Conservation (phyloP, 2,329 filamentous ascomycete genomes). For the Talaromyces sp. region DNA sequence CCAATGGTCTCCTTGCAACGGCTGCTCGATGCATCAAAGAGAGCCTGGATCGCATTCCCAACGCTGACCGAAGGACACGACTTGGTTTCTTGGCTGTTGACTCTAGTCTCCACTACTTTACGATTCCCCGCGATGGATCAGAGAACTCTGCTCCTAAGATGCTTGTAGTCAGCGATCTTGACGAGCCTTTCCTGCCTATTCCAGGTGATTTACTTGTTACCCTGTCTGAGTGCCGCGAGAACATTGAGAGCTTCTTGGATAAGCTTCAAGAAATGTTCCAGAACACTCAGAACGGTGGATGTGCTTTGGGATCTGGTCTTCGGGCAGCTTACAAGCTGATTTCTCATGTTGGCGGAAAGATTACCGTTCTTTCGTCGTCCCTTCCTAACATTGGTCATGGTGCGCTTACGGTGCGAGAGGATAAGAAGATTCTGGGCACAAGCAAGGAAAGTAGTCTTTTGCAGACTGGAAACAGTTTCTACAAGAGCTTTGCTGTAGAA, state of each 20-base stretch:
- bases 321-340: conserved; percentile 95
- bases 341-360: conserved; percentile 88
- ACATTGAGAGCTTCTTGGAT: conserved; percentile 84
- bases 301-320: conserved; percentile 92
- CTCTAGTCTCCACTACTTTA: conserved; percentile 93
- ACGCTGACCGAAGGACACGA: conserved; percentile 87
- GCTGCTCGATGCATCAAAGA: conserved; percentile 91
- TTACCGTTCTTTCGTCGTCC: conserved; percentile 85
- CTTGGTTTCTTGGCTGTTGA: conserved; percentile 95
- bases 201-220: conserved; percentile 89
- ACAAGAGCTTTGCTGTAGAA: conserved; percentile 98
- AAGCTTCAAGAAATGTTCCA: conserved; percentile 97
- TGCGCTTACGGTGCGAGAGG: conserved; percentile 88
- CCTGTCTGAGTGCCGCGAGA: conserved; percentile 81
- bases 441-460: conserved; percentile 84
- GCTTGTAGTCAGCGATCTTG: conserved; percentile 90
- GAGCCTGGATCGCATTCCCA: conserved; percentile 95
- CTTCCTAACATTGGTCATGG: conserved; percentile 87
- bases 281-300: conserved; percentile 82
- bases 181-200: conserved; percentile 94
- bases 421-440: conserved; percentile 93
- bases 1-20: conserved; percentile 86
- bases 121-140: conserved; percentile 82
- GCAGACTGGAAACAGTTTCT: conserved; percentile 93
- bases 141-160: conserved; percentile 83